phyloP scores from a whole-genome alignment of 805 yeast species.

The Candida schatavii region DNA sequence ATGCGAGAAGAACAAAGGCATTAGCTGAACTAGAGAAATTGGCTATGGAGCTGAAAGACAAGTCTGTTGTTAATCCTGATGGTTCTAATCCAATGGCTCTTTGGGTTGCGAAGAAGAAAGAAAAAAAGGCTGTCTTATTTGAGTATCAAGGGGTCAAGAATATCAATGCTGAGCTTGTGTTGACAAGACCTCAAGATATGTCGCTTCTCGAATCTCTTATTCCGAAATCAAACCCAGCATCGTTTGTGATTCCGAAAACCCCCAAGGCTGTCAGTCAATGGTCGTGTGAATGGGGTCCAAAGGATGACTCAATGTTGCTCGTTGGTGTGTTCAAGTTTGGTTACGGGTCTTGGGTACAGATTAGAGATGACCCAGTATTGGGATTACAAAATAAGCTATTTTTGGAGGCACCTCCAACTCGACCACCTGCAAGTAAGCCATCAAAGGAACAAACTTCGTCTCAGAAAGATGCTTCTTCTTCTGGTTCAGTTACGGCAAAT shows the following conservation, averaged over 20 bases:
- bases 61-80: slow-evolving; percentile 34
- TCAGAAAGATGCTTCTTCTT: slow-evolving; percentile 3
- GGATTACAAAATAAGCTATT: slow-evolving; percentile 83
- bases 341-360: slow-evolving; percentile 91
- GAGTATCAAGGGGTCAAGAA: slow-evolving; percentile 85
- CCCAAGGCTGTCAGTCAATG: slow-evolving; percentile 88
- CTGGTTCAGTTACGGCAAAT: slow-evolving; percentile 13
- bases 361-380: slow-evolving; percentile 91
- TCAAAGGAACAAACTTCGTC: slow-evolving; percentile 17
- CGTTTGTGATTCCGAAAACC: slow-evolving; percentile 55
- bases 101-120: slow-evolving; percentile 68
- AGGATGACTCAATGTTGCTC: slow-evolving; percentile 82
- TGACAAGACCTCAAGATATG: slow-evolving; percentile 85
- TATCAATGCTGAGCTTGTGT: slow-evolving; percentile 83
- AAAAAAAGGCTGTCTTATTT: slow-evolving; percentile 85
- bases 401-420: slow-evolving; percentile 40
- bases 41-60: slow-evolving; percentile 53
- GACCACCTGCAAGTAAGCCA: background rate
- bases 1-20: slow-evolving; percentile 52
- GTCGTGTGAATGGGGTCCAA: slow-evolving; percentile 81
- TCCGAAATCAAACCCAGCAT: slow-evolving; percentile 54
- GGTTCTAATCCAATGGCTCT: slow-evolving; percentile 48
- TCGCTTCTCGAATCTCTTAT: slow-evolving; percentile 52
- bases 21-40: slow-evolving; percentile 58
- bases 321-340: slow-evolving; percentile 92